Conservation (phyloP, 2,329 filamentous ascomycete genomes). For the Trichoderma polysporum region DNA sequence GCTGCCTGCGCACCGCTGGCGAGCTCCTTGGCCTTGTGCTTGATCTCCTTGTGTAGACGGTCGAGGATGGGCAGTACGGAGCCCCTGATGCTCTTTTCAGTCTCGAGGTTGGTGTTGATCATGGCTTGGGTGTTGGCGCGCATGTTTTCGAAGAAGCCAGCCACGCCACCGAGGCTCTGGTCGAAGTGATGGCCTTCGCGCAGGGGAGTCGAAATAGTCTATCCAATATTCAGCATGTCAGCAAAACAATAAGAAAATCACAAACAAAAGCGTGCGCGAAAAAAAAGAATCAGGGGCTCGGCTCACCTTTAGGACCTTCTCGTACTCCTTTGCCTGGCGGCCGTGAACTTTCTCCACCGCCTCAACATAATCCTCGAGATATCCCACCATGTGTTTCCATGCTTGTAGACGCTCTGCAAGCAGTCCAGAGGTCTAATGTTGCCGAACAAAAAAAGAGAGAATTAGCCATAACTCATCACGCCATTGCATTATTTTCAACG, state of each 20-base stretch:
- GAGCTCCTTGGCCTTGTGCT: conserved; percentile 92
- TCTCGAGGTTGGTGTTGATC: conserved; percentile 85
- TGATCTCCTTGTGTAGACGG: conserved; percentile 92
- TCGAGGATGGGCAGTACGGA: conserved; percentile 85
- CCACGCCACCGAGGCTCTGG: conserved; percentile 80
- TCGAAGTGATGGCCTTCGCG: conserved; percentile 93
- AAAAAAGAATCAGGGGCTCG: neutral
- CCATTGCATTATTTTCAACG: neutral
- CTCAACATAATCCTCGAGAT: conserved; percentile 85
- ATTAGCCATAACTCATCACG: neutral
- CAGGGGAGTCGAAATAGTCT: conserved; percentile 83
- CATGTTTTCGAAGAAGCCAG: conserved; percentile 92
- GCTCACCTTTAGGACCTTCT: conserved; percentile 79
- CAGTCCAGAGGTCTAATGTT: conserved; percentile 66
- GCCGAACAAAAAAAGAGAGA: neutral
- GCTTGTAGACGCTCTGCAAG: conserved; percentile 86
- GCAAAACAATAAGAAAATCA: neutral
- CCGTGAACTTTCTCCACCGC: conserved; percentile 85
- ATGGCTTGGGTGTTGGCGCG: conserved; percentile 88
- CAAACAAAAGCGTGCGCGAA: neutral
- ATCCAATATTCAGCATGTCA: neutral
- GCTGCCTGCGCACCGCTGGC: conserved; percentile 76
- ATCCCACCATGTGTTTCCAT: conserved; percentile 92
- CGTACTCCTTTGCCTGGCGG: conserved; percentile 87
- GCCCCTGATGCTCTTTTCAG: conserved; percentile 84